Conservation (phyloP, 2,329 filamentous ascomycete genomes). For the Cryphonectria nitschkei region DNA sequence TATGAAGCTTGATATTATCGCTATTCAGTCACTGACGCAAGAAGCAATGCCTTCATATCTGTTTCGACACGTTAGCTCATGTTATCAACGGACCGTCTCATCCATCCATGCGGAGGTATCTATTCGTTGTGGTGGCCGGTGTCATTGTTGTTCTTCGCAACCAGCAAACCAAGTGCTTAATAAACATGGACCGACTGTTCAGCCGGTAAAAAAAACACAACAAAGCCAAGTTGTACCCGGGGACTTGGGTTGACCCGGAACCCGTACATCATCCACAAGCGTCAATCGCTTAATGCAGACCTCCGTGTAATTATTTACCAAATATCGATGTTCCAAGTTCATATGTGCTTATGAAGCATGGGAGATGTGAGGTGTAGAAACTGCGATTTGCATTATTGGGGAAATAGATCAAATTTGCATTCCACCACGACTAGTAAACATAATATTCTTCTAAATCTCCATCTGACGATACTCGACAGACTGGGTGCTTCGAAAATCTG, state of each 20-base stretch:
- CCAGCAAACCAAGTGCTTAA: not conserved
- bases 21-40: no score
- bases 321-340: not conserved
- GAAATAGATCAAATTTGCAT: not conserved
- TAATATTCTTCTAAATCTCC: not conserved
- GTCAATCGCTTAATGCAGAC: not conserved
- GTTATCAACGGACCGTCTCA: not conserved
- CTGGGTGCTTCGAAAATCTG: not conserved
- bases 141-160: not conserved
- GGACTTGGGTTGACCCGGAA: not conserved
- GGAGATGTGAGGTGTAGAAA: not conserved
- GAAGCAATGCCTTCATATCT: not conserved
- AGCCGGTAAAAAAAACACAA: not conserved
- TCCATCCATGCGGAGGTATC: not conserved
- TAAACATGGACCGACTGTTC: not conserved
- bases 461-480: not conserved
- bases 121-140: not conserved
- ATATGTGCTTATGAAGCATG: not conserved
- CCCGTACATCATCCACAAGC: not conserved
- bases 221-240: not conserved
- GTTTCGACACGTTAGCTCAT: not conserved
- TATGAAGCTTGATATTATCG: no score
- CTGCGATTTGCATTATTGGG: no score
- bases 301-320: not conserved
- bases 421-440: not conserved